Evolutionary conservation across 306 rosid species (phyloP), one percentile per base, ranked within the genome.

Genomic region (Malus sylvestris): DNA sequence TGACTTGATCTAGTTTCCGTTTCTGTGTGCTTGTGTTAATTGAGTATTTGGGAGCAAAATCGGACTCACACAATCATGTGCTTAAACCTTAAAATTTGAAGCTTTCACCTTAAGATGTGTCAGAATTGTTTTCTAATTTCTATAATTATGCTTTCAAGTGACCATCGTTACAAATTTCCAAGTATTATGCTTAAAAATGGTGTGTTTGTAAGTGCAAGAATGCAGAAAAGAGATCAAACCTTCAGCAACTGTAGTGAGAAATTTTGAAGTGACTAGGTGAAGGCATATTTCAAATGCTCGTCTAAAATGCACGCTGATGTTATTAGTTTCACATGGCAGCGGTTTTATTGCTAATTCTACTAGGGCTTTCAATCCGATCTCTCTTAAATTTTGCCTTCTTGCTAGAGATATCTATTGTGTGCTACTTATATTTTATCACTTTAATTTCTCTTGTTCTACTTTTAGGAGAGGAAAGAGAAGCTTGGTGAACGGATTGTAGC

Each of bases 391-490:
- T 38, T 38, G 0, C 42, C 42, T 38, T 38, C 9, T 38, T 38
- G 42, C 42, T 7, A 1, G 42, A 38, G 10, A 38, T 38, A 38
- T 38, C 42, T 71, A 6, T 59, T 12, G 14, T 22, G 9, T 4
- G 16, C 30, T 72, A 58, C 32, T 80, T 40, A 76, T 74, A 58
- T 69, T 88, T 70, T 38, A 7, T 38, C 42, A 1, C 42, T 38
- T 38, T 8, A 6, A 25, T 40, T 80, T 73, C 35, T 29, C 69
- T 10, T 19, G 8, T 75, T 81, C 55, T 80, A 76, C 12, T 27
- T 61, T 72, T 68, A 95, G 99, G 97, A 95, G 80, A 89, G 93
- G 75, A 94, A 94, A 86, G 98, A 94, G 85, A 94, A 90, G 87
- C 76, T 92, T 29, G 90, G 99, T 2, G 93, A 93, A 73, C 87